Percentiles rank a stretch among this genome's conserved stretches.
These are phyloP conservation scores for Alternaria dauci DNA, from an alignment of 2,329 filamentous ascomycete genomes.

Conservation along the genomic window DNA sequence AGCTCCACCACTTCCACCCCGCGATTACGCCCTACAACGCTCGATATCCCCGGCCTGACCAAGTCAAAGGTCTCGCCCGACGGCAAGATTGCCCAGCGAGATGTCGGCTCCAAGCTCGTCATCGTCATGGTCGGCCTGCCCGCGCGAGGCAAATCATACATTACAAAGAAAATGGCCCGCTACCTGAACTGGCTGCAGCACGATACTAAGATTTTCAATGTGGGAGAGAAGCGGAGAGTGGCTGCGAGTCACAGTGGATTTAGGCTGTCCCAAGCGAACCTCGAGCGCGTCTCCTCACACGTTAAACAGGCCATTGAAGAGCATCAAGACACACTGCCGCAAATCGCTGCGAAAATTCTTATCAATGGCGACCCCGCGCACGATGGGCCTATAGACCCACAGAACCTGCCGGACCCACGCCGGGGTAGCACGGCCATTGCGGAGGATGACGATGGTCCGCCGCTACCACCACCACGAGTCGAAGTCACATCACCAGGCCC, in stretches of 20 bases:
- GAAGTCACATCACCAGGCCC: slow-evolving; percentile 48
- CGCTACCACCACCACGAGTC: slow-evolving; percentile 38
- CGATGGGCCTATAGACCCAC: slow-evolving; percentile 45
- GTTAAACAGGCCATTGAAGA: slow-evolving; percentile 37
- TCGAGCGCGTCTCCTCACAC: slow-evolving; percentile 38
- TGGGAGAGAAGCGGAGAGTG: slow-evolving; percentile 86
- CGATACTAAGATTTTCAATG: slow-evolving; percentile 95
- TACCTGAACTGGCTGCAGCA: slow-evolving; percentile 98
- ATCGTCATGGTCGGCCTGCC: slow-evolving; percentile 98
- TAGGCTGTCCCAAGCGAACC: slow-evolving; percentile 44
- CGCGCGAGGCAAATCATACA: slow-evolving; percentile 96
- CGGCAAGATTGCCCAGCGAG: slow-evolving; percentile 88
- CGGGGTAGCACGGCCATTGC: slow-evolving; percentile 39
- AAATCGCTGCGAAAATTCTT: slow-evolving; percentile 64
- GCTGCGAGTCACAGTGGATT: slow-evolving; percentile 69
- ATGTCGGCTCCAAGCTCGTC: slow-evolving; percentile 95
- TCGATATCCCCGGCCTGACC: slow-evolving; percentile 96
- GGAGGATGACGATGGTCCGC: slow-evolving; percentile 16
- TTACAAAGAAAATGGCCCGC: slow-evolving; percentile 95
- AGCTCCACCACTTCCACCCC: slow-evolving; percentile 82
- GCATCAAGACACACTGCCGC: slow-evolving; percentile 40
- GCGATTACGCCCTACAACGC: slow-evolving; percentile 86
- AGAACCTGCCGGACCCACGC: slow-evolving; percentile 40
- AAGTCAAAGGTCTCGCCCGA: slow-evolving; percentile 95
- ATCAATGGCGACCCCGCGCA: slow-evolving; percentile 63